These are phyloP conservation scores for Penicillium canariense DNA, from an alignment of 495 filamentous ascomycete genomes.

Conservation along the genomic window DNA sequence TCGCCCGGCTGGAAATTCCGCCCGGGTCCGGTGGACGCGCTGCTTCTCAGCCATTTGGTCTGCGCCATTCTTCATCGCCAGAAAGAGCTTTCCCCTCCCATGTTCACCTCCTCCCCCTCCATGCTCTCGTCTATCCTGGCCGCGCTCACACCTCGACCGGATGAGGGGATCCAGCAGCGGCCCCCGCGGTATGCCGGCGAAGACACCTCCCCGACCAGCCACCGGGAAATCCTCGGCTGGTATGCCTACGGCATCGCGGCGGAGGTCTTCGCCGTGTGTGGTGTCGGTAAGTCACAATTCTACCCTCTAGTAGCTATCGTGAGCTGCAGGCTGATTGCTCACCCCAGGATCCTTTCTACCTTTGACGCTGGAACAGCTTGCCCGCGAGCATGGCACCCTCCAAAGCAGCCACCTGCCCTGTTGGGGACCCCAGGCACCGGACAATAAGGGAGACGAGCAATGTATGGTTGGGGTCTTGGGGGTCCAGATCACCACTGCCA, in stretches of 20 bases:
- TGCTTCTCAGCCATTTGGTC: neutral
- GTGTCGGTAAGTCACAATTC: constrained; percentile 47
- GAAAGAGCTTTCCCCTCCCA: no score
- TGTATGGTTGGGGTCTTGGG: constrained; percentile 49
- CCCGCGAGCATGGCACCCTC: constrained; percentile 76
- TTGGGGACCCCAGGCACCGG: constrained; percentile 24
- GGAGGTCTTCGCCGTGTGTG: constrained; percentile 90
- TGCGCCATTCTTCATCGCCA: neutral
- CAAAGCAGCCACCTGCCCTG: constrained; percentile 51
- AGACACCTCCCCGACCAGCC: constrained; percentile 76
- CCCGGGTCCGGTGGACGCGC: constrained; percentile 18
- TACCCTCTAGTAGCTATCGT: neutral
- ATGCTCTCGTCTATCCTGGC: constrained; percentile 24
- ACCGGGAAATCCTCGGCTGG: constrained; percentile 80
- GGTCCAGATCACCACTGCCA: constrained; percentile 47
- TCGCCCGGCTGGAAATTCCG: constrained; percentile 13
- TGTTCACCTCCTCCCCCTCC: constrained; percentile 19
- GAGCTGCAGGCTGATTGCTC: neutral
- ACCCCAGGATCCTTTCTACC: constrained; percentile 78
- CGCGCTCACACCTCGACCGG: constrained; percentile 24
- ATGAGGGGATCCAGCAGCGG: constrained; percentile 29
- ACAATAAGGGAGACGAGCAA: constrained; percentile 31
- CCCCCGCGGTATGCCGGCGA: constrained; percentile 66
- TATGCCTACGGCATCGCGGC: constrained; percentile 88
- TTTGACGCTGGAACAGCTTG: constrained; percentile 82